Evolutionary conservation across 1,284 basidiomycete species (phyloP).

Genomic region (Heterobasidion irregulare): DNA sequence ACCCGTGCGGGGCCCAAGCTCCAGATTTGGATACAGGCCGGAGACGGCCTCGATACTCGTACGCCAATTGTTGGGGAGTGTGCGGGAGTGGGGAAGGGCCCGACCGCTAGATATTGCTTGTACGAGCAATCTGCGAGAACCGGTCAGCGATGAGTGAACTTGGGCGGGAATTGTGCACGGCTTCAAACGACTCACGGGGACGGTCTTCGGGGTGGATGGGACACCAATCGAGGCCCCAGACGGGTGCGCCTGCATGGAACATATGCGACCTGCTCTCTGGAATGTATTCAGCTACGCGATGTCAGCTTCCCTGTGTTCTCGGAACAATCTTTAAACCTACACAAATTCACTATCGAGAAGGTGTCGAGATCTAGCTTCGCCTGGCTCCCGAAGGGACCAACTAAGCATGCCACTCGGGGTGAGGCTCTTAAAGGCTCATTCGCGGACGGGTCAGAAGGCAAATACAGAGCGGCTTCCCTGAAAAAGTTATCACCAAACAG

Average conservation of each 20-base stretch:
- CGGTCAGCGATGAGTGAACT: neutral
- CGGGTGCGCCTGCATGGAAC: conserved; percentile 78
- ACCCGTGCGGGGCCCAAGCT: conserved; percentile 17
- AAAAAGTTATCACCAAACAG: neutral
- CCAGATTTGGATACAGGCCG: conserved; percentile 72
- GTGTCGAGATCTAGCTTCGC: conserved; percentile 38
- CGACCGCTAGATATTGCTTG: conserved; percentile 78
- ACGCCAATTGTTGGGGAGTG: conserved; percentile 56
- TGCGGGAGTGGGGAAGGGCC: conserved; percentile 55
- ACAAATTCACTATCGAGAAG: conserved; percentile 46
- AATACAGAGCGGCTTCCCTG: conserved; percentile 48
- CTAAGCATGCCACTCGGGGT: conserved; percentile 48
- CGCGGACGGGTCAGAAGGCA: conserved; percentile 41
- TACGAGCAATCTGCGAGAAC: conserved; percentile 35
- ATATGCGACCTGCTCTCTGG: conserved; percentile 49
- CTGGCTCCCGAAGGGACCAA: conserved; percentile 54
- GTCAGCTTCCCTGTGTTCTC: neutral
- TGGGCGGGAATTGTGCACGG: neutral
- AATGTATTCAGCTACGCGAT: conserved; percentile 26
- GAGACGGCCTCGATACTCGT: conserved; percentile 39
- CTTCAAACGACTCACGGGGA: conserved; percentile 29
- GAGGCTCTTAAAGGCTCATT: conserved; percentile 41
- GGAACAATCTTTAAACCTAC: conserved; percentile 29
- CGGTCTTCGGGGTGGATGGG: conserved; percentile 63
- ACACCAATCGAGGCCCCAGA: conserved; percentile 89